phyloP scores from a whole-genome alignment of 177 flowering plant species.

The Telopea speciosissima region DNA sequence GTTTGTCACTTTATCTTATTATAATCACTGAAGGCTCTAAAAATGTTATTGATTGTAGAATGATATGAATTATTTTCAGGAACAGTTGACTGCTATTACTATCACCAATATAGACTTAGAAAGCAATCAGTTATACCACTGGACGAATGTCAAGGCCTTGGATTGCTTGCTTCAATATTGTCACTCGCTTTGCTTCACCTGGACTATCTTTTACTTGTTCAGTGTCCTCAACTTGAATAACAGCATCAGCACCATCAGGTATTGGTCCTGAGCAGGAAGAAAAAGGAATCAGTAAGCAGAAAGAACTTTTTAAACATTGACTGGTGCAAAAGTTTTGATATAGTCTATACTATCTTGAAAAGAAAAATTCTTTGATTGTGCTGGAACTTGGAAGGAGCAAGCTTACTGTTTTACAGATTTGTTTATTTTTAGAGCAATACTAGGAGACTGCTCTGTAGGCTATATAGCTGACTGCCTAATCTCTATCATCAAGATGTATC shows the following conservation, averaged over 20 bases:
- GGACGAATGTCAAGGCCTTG: conserved; percentile 72
- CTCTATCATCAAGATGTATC: background rate
- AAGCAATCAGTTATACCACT: conserved; percentile 39
- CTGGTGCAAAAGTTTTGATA: background rate
- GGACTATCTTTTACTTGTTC: conserved; percentile 35
- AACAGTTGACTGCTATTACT: background rate
- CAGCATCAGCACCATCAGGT: conserved; percentile 96
- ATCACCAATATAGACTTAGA: background rate
- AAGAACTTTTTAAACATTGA: background rate
- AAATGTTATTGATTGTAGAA: no score
- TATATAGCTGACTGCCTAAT: no score
- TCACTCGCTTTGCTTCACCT: conserved; percentile 38
- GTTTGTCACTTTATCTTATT: background rate
- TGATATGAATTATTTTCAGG: background rate
- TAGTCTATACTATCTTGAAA: background rate
- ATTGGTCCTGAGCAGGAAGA: conserved; percentile 57
- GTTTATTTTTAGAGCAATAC: no score
- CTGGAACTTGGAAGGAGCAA: background rate
- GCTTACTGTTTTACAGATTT: background rate
- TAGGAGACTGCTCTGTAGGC: background rate
- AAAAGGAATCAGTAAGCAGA: background rate
- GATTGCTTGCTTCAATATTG: conserved; percentile 39
- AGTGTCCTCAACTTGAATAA: conserved; percentile 91
- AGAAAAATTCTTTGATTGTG: background rate
- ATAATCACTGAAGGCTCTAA: no score